A percentile compares a stretch with the other conserved stretches of the same genome.
Evolutionary conservation across 2,329 filamentous ascomycete genomes (phyloP).

Genomic region (Pyrenochaeta sp.): DNA sequence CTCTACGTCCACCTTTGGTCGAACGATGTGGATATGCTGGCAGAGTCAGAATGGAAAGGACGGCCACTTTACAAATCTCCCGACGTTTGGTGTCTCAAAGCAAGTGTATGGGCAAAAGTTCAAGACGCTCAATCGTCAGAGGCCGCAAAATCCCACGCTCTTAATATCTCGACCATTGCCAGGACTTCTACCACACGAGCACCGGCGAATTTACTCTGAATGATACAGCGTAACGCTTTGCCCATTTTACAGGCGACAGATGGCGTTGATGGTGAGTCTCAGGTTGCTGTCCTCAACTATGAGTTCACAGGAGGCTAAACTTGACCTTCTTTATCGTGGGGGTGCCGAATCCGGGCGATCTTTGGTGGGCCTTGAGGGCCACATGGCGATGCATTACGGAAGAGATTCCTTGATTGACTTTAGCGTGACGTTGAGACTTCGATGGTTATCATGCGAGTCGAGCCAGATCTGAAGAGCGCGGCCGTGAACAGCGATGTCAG

Average conservation of each 20-base stretch:
- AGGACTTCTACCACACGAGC: too few relatives aligned
- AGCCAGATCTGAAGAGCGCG: neutral
- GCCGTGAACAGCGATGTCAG: neutral
- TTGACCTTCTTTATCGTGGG: neutral
- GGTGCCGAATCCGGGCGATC: constrained; percentile 1
- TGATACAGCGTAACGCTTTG: neutral
- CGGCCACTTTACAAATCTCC: too few relatives aligned
- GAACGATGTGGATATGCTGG: too few relatives aligned
- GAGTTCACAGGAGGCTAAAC: neutral
- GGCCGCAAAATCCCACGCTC: too few relatives aligned
- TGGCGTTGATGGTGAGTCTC: neutral
- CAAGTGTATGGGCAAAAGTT: too few relatives aligned
- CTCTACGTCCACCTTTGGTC: too few relatives aligned
- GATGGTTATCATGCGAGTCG: neutral
- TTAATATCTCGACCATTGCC: too few relatives aligned
- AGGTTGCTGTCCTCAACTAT: neutral
- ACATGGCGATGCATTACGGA: neutral
- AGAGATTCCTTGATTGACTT: neutral
- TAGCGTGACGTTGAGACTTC: neutral
- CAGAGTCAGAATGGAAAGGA: too few relatives aligned
- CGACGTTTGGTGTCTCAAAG: too few relatives aligned
- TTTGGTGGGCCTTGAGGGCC: neutral
- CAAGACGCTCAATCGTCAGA: too few relatives aligned
- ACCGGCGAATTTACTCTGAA: too few relatives aligned
- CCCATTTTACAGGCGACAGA: neutral